Conservation (phyloP, 2,329 filamentous ascomycete species). For the Tolypocladium pustulatum region DNA sequence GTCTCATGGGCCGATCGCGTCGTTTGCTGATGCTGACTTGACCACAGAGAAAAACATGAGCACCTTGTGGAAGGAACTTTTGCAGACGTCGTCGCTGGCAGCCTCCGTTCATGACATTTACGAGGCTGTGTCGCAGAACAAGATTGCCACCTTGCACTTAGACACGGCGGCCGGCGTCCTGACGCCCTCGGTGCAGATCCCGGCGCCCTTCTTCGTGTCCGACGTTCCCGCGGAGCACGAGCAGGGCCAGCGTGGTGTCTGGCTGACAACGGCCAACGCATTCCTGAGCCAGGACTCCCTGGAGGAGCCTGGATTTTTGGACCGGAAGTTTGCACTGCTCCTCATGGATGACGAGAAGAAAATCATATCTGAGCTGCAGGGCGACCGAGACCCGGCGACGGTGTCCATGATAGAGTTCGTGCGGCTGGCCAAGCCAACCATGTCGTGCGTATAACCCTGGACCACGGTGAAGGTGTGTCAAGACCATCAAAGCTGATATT, state of each 20-base stretch:
- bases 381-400: constrained; percentile 65
- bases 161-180: constrained; percentile 49
- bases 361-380: constrained; percentile 62
- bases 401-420: constrained; percentile 73
- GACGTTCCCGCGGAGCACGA: constrained; percentile 62
- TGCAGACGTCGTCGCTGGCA: constrained; percentile 66
- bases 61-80: constrained; percentile 58
- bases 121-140: constrained; percentile 69
- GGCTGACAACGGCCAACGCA: constrained; percentile 79
- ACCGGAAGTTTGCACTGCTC: constrained; percentile 78
- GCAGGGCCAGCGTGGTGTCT: constrained; percentile 62
- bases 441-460: constrained; percentile 36
- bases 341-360: constrained; percentile 74
- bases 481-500: background rate
- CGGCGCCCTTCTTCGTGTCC: constrained; percentile 57
- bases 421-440: constrained; percentile 58
- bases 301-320: constrained; percentile 58
- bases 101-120: constrained; percentile 76
- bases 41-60: constrained; percentile 46
- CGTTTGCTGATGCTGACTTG: background rate
- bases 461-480: background rate
- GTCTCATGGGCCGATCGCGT: constrained; percentile 11
- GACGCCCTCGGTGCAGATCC: constrained; percentile 54
- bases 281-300: constrained; percentile 58
- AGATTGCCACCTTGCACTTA: constrained; percentile 75